A percentile compares a stretch with the other conserved stretches of the same genome.
Evolutionary conservation across 2,329 filamentous ascomycete species (phyloP).

Genomic region (Ascocoryne sarcoides): DNA sequence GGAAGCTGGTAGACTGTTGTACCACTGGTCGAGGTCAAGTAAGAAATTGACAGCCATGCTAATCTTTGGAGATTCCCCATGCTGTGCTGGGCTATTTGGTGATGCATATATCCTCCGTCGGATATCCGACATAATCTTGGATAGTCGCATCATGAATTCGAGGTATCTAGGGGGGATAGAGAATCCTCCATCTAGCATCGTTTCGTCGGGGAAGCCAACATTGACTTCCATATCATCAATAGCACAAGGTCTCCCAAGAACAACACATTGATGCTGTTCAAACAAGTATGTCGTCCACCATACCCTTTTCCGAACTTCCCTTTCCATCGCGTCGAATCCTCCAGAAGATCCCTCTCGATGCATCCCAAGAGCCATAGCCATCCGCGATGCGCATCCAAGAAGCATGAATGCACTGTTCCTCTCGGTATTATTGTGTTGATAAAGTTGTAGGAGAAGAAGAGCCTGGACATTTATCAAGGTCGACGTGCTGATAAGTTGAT

Average conservation of each 20-base stretch:
- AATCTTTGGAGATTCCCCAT: conserved; percentile 16
- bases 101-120: conserved; percentile 23
- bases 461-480: conserved; percentile 35
- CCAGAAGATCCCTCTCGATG: conserved; percentile 33
- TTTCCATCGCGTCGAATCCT: conserved; percentile 28
- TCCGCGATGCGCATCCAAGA: conserved; percentile 33
- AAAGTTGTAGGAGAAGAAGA: conserved; percentile 33
- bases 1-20: conserved; percentile 18
- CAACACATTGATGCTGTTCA: conserved; percentile 26
- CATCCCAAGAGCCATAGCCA: conserved; percentile 37
- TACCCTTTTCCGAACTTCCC: conserved; percentile 23
- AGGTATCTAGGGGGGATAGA: conserved; percentile 21
- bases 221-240: conserved; percentile 26
- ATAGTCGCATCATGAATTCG: conserved; percentile 20
- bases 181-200: conserved; percentile 20
- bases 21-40: conserved; percentile 21
- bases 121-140: conserved; percentile 20
- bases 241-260: conserved; percentile 23
- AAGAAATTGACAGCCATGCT: conserved; percentile 18
- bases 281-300: conserved; percentile 27
- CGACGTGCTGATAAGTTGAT: conserved; percentile 31
- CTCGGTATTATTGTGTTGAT: conserved; percentile 35
- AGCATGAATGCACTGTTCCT: conserved; percentile 34
- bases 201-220: conserved; percentile 22
- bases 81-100: conserved; percentile 12